Base-by-base conservation (phyloP, 805 yeast species). In the Ogataea pilisensis region DNA sequence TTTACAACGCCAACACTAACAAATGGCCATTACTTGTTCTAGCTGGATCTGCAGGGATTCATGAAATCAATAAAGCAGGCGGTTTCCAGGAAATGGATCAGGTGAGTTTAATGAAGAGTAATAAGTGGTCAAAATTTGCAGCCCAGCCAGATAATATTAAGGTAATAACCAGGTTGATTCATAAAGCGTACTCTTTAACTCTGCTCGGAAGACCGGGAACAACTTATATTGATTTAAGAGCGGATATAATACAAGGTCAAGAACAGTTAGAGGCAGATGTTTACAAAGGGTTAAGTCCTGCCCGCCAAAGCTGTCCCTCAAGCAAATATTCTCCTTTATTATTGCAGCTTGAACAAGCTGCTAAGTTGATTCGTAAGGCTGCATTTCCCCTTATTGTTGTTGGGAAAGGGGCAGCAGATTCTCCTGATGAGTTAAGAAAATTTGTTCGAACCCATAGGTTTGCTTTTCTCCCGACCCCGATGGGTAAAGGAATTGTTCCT, bases 21-120 rank as follows among this genome's bases (percentile, higher is more conserved):
- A 68, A 75, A 41, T 80, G 84, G 75, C 90, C 90, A 3, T 57
- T 82, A 37, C 45, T 82, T 41, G 75, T 82, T 13, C 63, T 82
- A 18, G 85, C 88, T 0, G 89, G 89, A 1, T 76, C 82, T 4
- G 57, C 73, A 4, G 73, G 76, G 35, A 58, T 73, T 11, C 65
- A 60, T 39, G 76, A 73, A 38, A 59, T 66, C 8, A 61, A 73
- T 34, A 72, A 70, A 50, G 40, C 35, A 8, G 88, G 88, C 5
- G 87, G 81, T 0, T 82, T 82, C 56, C 89, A 83, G 60, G 88
- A 82, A 51, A 54, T 82, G 40, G 85, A 82, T 55, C 89, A 82
- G 55, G 69, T 80, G 2, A 62, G 76, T 14, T 57, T 73, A 22
- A 55, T 81, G 46, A 17, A 35, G 14, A 20, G 30, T 12, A 17